phyloP scores from a whole-genome alignment of 2,329 filamentous ascomycete genomes.

The Talaromyces sp. region DNA sequence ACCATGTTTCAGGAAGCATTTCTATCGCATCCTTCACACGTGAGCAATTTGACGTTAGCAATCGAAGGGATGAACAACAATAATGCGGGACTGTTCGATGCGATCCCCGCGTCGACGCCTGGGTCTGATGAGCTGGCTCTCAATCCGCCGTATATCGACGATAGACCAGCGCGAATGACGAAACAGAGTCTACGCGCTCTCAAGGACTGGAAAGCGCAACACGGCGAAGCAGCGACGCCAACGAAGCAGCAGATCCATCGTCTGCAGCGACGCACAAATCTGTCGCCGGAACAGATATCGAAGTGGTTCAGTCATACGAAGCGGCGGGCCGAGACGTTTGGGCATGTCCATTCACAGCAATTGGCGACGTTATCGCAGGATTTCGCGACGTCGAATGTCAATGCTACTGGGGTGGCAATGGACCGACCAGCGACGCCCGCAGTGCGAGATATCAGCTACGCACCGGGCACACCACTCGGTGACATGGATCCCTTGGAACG shows the following conservation, averaged over 20 bases:
- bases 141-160: neutral
- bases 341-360: neutral
- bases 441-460: constrained; percentile 7
- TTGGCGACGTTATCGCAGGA: neutral
- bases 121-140: neutral
- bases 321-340: constrained; percentile 3
- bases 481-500: constrained; percentile 16
- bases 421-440: constrained; percentile 9
- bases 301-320: constrained; percentile 17
- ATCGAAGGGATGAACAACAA: neutral
- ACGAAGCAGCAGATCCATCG: constrained; percentile 2
- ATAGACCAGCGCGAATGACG: constrained; percentile 2
- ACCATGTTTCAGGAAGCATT: neutral
- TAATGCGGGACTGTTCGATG: neutral
- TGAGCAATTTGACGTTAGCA: neutral
- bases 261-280: constrained; percentile 1
- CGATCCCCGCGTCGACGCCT: neutral
- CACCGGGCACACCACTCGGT: neutral
- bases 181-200: constrained; percentile 6
- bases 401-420: neutral
- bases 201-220: constrained; percentile 11
- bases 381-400: neutral
- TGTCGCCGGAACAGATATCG: constrained; percentile 12
- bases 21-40: neutral
- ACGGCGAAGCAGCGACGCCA: constrained; percentile 9